Evolutionary conservation across 1,284 basidiomycete genomes (phyloP).

Genomic region (Macrocystidia cucumis): DNA sequence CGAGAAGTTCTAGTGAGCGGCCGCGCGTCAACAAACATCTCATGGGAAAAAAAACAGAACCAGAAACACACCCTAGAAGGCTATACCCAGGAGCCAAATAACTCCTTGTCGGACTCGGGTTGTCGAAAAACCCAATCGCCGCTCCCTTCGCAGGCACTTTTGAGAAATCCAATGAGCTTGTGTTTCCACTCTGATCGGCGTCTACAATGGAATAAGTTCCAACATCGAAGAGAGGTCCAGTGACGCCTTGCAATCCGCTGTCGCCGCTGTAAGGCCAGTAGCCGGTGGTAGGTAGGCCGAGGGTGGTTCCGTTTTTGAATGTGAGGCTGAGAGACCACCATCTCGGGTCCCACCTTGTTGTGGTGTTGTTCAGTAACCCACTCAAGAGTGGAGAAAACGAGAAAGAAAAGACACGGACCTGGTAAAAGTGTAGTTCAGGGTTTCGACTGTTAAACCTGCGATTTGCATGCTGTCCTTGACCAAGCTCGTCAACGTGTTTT

Average conservation of each 20-base stretch:
- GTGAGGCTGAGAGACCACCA: conserved; percentile 21
- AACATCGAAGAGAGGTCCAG: conserved; percentile 17
- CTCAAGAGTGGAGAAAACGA: too few species aligned
- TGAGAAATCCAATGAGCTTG: conserved; percentile 14
- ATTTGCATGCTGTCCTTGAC: conserved; percentile 16
- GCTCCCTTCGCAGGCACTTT: conserved; percentile 10
- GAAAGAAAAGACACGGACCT: too few species aligned
- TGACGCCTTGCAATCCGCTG: conserved; percentile 17
- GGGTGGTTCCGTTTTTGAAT: conserved; percentile 18
- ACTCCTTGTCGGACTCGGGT: conserved; percentile 20
- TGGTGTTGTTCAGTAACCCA: conserved; percentile 3
- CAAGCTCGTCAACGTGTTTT: conserved; percentile 17
- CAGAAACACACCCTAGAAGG: conserved; percentile 15
- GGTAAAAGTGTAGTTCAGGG: conserved; percentile 16
- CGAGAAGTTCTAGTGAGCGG: conserved; percentile 17
- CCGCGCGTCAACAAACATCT: not conserved
- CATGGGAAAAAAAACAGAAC: too few species aligned
- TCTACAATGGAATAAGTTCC: conserved; percentile 15
- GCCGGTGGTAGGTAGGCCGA: conserved; percentile 20
- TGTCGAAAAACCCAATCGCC: conserved; percentile 21
- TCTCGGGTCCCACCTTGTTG: conserved; percentile 18
- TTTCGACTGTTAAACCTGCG: conserved; percentile 17
- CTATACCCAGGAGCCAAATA: conserved; percentile 19
- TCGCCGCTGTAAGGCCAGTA: conserved; percentile 22
- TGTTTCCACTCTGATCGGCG: conserved; percentile 10